Base-by-base conservation (phyloP, 169 alveolate genomes). In the Plasmodium adleri region DNA sequence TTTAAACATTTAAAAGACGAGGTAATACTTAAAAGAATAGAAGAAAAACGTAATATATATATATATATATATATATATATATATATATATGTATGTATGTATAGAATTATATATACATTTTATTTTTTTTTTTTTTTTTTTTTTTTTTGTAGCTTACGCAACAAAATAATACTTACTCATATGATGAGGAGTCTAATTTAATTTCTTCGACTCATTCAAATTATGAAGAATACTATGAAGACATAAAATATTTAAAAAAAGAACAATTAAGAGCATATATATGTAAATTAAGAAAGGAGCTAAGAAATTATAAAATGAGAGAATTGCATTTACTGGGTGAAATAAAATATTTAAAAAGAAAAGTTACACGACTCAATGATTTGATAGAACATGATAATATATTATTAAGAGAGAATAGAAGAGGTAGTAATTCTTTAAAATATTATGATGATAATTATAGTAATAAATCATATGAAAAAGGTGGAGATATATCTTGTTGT, bases 201-300 rank as follows among this genome's bases (percentile, higher is more conserved):
- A 39, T 39, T 39, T 39, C 47, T 5, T 39, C 47, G 1, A 39
- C 47, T 5, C 0, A 39, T 39, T 39, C 47, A 0, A 39, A 39
- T 10, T 13, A 10, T 7, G 47, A 68, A 20, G 70, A 17, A 2
- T 83, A 83, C 52, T 70, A 83, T 60, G 45, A 83, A 20, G 91
- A 83, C 26, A 72, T 72, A 59, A 83, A 58, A 49, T 83, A 83
- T 60, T 72, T 83, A 43, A 83, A 62, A 28, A 83, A 83, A 20
- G 83, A 68, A 20, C 91, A 83, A 68, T 20, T 83, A 63, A 83
- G 58, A 72, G 91, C 91, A 32, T 83, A 83, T 62, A 68, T 83
- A 15, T 52, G 80, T 63, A 83, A 83, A 83, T 67, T 83, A 58
- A 67, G 62, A 68, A 83, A 83, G 24, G 91, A 83, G 20, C 54